Base-by-base conservation (phyloP, 176 grass and related monocot genomes). In the Cenchrus fungigraminus region DNA sequence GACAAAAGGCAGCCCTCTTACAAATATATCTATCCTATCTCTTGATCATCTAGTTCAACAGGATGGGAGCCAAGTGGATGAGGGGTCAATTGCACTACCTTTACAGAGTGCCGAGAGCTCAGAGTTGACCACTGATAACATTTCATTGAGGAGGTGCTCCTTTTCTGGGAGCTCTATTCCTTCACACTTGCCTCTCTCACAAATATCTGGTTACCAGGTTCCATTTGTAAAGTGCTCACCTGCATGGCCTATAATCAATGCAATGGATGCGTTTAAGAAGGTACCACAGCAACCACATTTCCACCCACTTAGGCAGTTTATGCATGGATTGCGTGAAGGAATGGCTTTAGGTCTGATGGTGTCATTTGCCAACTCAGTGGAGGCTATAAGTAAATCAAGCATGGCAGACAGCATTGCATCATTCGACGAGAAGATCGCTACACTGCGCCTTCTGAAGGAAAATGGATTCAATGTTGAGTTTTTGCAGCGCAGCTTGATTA, bases 221-320 rank as follows among this genome's bases (percentile, higher is more conserved):
- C 58, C 45, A 8, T 94, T 94, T 32, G 32, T 37, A 1, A 94
- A 94, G 84, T 85, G 40, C 60, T 91, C 86, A 1, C 74, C 58
- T 29, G 12, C 81, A 25, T 94, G 92, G 92, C 1, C 70, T 84
- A 12, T 74, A 78, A 73, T 94, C 40, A 86, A 94, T 65, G 20
- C 52, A 29, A 84, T 91, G 89, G 83, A 89, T 20, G 77, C 89
- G 49, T 87, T 91, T 76, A 76, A 3, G 37, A 76, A 59, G 50
- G 49, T 82, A 53, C 89, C 80, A 44, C 92, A 94, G 56, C 64
- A 57, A 63, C 89, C 92, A 62, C 89, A 94, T 91, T 94, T 94
- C 84, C 65, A 50, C 59, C 86, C 83, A 73, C 73, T 94, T 63
- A 50, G 68, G 79, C 65, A 89, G 65, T 78, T 69, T 71, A n/a